Evolutionary conservation across 2,329 filamentous ascomycete species (phyloP), one percentile per base, ranked within the genome.

Genomic region (Escovopsis sp.): DNA sequence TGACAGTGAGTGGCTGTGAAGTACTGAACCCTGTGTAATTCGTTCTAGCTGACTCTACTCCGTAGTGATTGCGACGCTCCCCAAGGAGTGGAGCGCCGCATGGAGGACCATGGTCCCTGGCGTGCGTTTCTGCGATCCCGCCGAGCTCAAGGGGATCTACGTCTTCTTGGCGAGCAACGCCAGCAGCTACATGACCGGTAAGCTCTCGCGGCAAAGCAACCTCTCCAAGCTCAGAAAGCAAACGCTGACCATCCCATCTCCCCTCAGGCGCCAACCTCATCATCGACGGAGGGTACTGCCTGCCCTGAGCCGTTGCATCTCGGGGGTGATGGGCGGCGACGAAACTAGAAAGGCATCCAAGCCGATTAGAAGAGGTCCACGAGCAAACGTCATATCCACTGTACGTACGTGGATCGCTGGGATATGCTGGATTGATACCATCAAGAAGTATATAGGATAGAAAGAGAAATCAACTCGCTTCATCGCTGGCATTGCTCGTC

Each of bases 1-100:
- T 0, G 81, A 84, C 13, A 37, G 35, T 37, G 20, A 25, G 35
- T 13, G 2, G 10, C 14, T 25, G 11, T 8, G 7, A 9, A 30
- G 27, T 30, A 27, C 25, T 11, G 27, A 11, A 11, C 25, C 35
- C 16, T 37, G 2, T 27, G 12, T 5, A 5, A 13, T 25, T 25
- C 7, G 3, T 9, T 30, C 24, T 24, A 37, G 11, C 15, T 20
- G 15, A 24, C 5, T 20, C 20, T 20, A 6, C 20, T 20, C 20
- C 20, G 25, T 16, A 39, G 37, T 39, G 37, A 24, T 39, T n/a
- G 27, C 25, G 13, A 20, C 29, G 13, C 37, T 29, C 10, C 37
- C 37, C 7, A 14, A 39, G 29, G 55, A 58, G 47, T 55, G 58
- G 53, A 55, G 57, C 45, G 53, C 57, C 45, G 43, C 53, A 43